Evolutionary conservation across 768 basidiomycete genomes (phyloP).

Genomic region (Mycena belliarum): DNA sequence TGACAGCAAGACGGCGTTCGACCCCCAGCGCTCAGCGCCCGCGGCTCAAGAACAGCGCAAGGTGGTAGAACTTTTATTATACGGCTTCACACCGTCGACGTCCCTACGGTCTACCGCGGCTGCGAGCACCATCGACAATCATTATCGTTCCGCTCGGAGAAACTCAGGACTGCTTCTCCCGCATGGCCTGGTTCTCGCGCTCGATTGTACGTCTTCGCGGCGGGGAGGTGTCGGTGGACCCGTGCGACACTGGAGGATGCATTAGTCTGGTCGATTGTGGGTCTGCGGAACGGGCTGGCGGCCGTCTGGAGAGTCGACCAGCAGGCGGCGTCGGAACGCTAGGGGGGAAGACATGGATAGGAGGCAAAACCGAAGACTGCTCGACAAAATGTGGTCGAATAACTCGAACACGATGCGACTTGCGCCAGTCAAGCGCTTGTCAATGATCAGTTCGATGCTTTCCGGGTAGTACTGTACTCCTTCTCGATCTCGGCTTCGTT

Average conservation of each 20-base stretch:
- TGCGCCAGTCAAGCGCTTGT: conserved; percentile 61
- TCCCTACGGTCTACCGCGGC: too few relatives aligned
- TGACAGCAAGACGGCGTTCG: too few relatives aligned
- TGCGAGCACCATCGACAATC: too few relatives aligned
- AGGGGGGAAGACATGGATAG: background rate
- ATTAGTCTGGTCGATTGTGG: conserved; percentile 57
- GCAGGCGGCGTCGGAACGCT: conserved; percentile 49
- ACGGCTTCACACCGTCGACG: too few relatives aligned
- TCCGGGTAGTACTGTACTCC: conserved; percentile 69
- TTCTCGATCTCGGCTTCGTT: conserved; percentile 52
- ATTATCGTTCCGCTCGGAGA: too few relatives aligned
- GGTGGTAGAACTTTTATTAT: too few relatives aligned
- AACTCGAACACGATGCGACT: conserved; percentile 58
- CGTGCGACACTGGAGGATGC: conserved; percentile 44
- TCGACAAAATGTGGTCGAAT: conserved; percentile 61
- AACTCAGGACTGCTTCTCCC: too few relatives aligned
- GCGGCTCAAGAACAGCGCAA: too few relatives aligned
- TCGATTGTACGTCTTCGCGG: too few relatives aligned
- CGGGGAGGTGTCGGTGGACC: conserved; percentile 52
- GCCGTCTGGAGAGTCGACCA: conserved; percentile 35
- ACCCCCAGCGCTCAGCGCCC: too few relatives aligned
- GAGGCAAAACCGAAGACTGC: background rate
- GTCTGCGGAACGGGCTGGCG: conserved; percentile 48
- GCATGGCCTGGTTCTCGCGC: too few relatives aligned
- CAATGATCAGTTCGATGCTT: conserved; percentile 56